phyloP scores from a whole-genome alignment of 2,329 filamentous ascomycete genomes.

The Esteya vermicola region DNA sequence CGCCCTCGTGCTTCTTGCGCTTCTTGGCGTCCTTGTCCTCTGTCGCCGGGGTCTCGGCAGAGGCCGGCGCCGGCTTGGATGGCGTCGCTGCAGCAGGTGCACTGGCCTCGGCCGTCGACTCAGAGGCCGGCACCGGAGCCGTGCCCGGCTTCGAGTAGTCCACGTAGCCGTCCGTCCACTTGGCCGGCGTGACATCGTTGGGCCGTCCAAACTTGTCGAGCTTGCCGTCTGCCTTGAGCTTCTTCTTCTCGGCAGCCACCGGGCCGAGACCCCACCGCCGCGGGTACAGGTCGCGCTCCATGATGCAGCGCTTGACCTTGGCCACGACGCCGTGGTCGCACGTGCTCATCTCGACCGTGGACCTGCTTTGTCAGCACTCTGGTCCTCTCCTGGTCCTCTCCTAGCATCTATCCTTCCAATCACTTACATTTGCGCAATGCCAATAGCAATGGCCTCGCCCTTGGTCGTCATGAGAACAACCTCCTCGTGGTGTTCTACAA shows the following conservation, averaged over 20 bases:
- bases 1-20: constrained; percentile 67
- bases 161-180: constrained; percentile 88
- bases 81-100: neutral
- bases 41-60: neutral
- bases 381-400: too few relatives aligned
- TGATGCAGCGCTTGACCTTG: constrained; percentile 98
- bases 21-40: constrained; percentile 49
- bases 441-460: constrained; percentile 93
- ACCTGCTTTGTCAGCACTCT: constrained; percentile 20
- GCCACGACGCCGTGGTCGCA: constrained; percentile 97
- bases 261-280: constrained; percentile 93
- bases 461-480: constrained; percentile 98
- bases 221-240: constrained; percentile 96
- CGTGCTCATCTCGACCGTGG: constrained; percentile 87
- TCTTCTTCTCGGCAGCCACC: constrained; percentile 94
- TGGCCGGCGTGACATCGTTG: constrained; percentile 85
- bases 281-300: constrained; percentile 97
- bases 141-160: constrained; percentile 53
- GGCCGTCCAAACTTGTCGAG: constrained; percentile 92
- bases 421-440: constrained; percentile 76
- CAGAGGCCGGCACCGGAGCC: neutral
- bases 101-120: constrained; percentile 11
- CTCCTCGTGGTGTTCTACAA: constrained; percentile 72
- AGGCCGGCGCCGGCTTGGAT: neutral
- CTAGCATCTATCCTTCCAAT: too few relatives aligned